These are phyloP conservation scores for Thraustochytrium sp. DNA, from an alignment of 352 stramenopile genomes.

Conservation along the genomic window DNA sequence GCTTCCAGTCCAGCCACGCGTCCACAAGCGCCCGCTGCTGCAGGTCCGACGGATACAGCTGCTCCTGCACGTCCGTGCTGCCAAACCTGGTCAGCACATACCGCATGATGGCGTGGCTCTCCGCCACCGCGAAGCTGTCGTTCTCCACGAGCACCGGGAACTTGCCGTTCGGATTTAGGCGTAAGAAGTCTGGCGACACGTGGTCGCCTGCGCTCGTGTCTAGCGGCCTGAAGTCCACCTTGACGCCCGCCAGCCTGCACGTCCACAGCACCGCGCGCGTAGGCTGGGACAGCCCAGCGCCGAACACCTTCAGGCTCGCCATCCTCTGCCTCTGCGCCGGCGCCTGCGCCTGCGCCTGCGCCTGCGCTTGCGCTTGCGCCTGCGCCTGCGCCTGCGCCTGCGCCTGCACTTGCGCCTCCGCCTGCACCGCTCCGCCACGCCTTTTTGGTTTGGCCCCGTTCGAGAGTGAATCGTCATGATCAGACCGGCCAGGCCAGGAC, in stretches of 20 bases:
- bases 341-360: neutral
- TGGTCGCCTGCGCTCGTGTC: neutral
- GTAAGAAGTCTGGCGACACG: neutral
- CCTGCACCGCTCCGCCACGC: too few species aligned
- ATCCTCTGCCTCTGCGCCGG: neutral
- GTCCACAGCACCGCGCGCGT: conserved; percentile 33
- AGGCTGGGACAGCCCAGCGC: neutral
- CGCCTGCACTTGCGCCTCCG: too few species aligned
- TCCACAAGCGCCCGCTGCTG: neutral
- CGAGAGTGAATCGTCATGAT: too few species aligned
- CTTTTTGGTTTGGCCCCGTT: too few species aligned
- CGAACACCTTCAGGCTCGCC: neutral
- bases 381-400: too few species aligned
- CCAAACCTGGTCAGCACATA: conserved; percentile 35
- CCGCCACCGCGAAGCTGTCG: conserved; percentile 10
- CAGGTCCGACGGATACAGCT: conserved; percentile 29
- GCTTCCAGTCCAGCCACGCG: conserved; percentile 34
- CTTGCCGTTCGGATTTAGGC: conserved; percentile 13
- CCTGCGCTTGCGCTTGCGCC: too few species aligned
- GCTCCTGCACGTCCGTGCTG: neutral
- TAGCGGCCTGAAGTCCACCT: neutral
- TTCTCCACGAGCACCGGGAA: conserved; percentile 4
- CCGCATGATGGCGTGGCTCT: conserved; percentile 35
- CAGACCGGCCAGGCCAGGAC: too few species aligned
- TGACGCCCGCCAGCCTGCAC: neutral